Evolutionary conservation across 2,329 filamentous ascomycete species (phyloP), one percentile per base, ranked within the genome.

Genomic region (Sporothrix pallida): DNA sequence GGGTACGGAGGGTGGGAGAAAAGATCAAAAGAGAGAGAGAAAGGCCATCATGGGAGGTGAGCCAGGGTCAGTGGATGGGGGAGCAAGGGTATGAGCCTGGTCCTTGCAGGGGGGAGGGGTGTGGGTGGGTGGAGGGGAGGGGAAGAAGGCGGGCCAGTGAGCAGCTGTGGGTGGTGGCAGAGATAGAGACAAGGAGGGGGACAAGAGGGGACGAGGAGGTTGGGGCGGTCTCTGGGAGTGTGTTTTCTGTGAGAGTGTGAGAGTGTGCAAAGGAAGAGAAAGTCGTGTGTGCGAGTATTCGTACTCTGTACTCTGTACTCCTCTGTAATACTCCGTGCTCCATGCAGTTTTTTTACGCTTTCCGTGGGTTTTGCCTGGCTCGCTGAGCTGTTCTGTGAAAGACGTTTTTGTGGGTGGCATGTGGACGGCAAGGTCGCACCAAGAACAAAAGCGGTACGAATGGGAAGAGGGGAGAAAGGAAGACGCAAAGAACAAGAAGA

Each of bases 401-500:
- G 62, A 6, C 4, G 62, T 13, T 12, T 8, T 48, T 67, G 62
- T 48, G 31, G 42, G 17, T 46, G 62, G 62, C 42, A 67, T 48
- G n/a, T 48, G 62, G 60, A 72, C 70, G 72, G 70, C 76, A 74
- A 73, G 63, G 76, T 77, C 72, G 73, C 75, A 76, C 70, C 60
- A 46, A 23, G n/a, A 52, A 12, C 31, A 52, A 52, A 26, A 37
- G 23, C 20, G 65, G 26, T 37, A 37, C 42, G 62, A 44, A 67
- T 44, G 26, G 10, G 56, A 13, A 7, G 6, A 60, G 23, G 31
- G 31, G 4, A 44, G 60, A 17, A n/a, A 7, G 17, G 44, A 67
- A 15, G 26, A 71, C 74, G 75, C 68, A 15, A 37, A 31, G 42
- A 52, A n/a, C 65, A 56, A 23, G 48, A 48, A 3, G 46, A 48